Conservation (phyloP, 192 early-diverging fungal genomes). For the Backusella mclennaniae region DNA sequence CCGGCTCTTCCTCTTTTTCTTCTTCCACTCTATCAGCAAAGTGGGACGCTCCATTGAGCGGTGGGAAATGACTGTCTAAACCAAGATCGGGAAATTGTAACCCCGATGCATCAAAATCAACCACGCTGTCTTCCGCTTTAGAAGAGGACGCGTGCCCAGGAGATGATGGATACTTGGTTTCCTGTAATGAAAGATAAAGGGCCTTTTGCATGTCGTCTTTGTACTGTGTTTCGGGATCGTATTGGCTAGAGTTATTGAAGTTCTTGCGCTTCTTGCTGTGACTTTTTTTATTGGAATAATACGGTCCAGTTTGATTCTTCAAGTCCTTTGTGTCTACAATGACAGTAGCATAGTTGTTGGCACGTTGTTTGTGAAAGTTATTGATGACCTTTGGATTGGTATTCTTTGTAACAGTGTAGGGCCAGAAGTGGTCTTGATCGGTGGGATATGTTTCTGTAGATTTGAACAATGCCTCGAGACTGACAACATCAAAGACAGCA, state of each 20-base stretch:
- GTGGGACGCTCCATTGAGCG: not conserved
- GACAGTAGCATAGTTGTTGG: not conserved
- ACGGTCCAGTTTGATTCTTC: not conserved
- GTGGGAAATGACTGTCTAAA: not conserved
- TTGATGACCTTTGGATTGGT: not conserved
- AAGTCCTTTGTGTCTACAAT: not conserved
- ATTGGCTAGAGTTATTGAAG: not conserved
- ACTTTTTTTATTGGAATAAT: not conserved
- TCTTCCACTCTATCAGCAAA: not conserved
- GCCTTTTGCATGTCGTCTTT: not conserved
- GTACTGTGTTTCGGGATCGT: not conserved
- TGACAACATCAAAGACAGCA: conserved; percentile 35
- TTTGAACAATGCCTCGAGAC: conserved; percentile 17
- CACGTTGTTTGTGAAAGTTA: not conserved
- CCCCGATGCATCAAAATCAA: not conserved
- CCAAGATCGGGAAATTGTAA: not conserved
- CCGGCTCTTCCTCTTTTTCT: not conserved
- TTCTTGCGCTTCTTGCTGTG: not conserved
- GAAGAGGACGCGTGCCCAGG: not conserved
- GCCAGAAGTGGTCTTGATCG: conserved; percentile 6
- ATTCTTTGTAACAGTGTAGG: not conserved
- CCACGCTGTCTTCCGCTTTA: not conserved
- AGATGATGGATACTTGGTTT: not conserved
- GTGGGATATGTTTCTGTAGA: not conserved
- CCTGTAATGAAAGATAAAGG: not conserved